Percentiles rank a stretch among this genome's conserved stretches.
Evolutionary conservation across 2,329 filamentous ascomycete genomes (phyloP).

Genomic region (Monosporascus sp.): DNA sequence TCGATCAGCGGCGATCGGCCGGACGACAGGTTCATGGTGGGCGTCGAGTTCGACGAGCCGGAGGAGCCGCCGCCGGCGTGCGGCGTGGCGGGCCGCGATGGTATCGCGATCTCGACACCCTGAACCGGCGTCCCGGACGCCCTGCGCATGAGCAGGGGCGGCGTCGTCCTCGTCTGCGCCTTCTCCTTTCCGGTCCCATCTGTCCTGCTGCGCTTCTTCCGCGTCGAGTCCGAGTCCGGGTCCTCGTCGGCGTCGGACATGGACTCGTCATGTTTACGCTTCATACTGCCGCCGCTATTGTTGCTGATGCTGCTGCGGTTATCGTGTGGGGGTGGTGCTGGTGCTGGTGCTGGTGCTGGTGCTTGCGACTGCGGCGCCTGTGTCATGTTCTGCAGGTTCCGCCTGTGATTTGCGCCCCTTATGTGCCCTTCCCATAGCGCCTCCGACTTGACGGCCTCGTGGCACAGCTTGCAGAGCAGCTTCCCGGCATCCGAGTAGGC

Average conservation of each 20-base stretch:
- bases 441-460: conserved; percentile 60
- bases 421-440: conserved; percentile 63
- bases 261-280: conserved; percentile 23
- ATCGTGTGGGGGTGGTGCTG: neutral
- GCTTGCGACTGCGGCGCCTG: conserved; percentile 14
- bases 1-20: conserved; percentile 34
- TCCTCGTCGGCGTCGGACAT: conserved; percentile 29
- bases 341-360: conserved; percentile 16
- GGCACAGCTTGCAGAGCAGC: conserved; percentile 64
- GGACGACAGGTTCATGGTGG: conserved; percentile 32
- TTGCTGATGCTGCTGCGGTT: conserved; percentile 10
- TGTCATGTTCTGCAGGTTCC: conserved; percentile 24
- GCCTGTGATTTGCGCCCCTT: conserved; percentile 42
- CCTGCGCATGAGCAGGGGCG: conserved; percentile 40
- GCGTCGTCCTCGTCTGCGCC: conserved; percentile 24
- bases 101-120: conserved; percentile 58
- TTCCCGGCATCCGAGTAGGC: conserved; percentile 64
- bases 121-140: conserved; percentile 49
- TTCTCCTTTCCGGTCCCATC: conserved; percentile 25
- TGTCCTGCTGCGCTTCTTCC: conserved; percentile 43
- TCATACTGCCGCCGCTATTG: conserved; percentile 14
- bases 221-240: conserved; percentile 22
- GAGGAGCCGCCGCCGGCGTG: conserved; percentile 35
- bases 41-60: conserved; percentile 39
- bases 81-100: conserved; percentile 59